Base-by-base conservation (phyloP, 768 basidiomycete genomes). In the Glaciozyma antarctica region DNA sequence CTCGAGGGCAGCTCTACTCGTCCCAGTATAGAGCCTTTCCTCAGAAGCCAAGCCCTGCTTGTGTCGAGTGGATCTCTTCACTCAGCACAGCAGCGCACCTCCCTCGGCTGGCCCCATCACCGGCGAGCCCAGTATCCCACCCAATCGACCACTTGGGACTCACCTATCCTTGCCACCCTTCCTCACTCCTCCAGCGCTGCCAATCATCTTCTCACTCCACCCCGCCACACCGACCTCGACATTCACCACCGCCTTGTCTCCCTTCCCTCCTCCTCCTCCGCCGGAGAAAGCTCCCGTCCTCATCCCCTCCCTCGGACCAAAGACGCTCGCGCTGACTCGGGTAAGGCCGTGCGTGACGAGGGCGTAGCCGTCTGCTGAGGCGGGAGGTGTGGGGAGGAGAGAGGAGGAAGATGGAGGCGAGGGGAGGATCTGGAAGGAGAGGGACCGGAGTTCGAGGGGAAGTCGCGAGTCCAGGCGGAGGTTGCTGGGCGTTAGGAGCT, bases 401-500 rank as follows among this genome's bases (percentile, higher is more conserved):
- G 49, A 9, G 17, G 56, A 45, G 30, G 62, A 17, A 0, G 64
- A 22, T 0, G 65, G 69, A 0, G 69, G 66, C 0, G 60, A n/a
- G 17, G 69, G 69, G 53, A 71, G 64, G 56, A 95, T 83, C 74
- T 87, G 83, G 76, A 95, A 88, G 56, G 80, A 78, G 66, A 93
- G 82, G 66, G 86, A 84, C 58, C 94, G 85, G 41, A 98, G 80
- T 75, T 97, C 94, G 77, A 86, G 89, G 65, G 93, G 92, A n/a
- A 87, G 81, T 54, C 94, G 83, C 53, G 89, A 90, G 76, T 98
- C 94, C 32, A 90, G 90, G 66, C 94, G 88, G 73, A 88, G 88
- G 19, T 73, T 66, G 28, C 69, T 63, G 1, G 68, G 58, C 13
- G 71, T 72, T n/a, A 73, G 58, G 0, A 74, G 60, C 44, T 73